phyloP scores from a whole-genome alignment of 345 rosid genomes.

The Mercurialis annua region DNA sequence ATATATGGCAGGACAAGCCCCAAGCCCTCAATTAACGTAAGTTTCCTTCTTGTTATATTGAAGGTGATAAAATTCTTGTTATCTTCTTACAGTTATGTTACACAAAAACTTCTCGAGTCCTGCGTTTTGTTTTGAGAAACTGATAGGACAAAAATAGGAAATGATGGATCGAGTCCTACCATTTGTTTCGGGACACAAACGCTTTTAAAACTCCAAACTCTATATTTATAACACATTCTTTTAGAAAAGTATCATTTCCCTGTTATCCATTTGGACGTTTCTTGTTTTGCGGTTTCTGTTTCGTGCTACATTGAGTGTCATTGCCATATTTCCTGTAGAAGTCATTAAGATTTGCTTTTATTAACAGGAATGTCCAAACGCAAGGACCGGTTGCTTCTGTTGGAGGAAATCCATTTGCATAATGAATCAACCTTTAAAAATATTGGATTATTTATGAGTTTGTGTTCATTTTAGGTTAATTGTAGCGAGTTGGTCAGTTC shows the following conservation, averaged over 20 bases:
- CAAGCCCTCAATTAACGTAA: slow-evolving; percentile 68
- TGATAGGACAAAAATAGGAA: no score
- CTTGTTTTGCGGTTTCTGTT: no score
- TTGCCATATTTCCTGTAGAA: neutral
- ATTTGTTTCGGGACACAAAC: no score
- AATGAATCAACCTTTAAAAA: slow-evolving; percentile 16
- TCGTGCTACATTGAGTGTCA: no score
- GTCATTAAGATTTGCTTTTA: neutral
- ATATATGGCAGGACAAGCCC: slow-evolving; percentile 55
- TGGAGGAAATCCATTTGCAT: slow-evolving; percentile 91
- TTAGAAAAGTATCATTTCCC: no score
- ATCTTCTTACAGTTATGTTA: neutral
- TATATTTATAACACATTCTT: no score
- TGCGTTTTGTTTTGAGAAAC: no score
- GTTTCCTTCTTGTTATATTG: slow-evolving; percentile 22
- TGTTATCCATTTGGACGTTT: no score
- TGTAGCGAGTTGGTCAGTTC: neutral
- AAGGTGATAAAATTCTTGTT: neutral
- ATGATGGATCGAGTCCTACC: no score
- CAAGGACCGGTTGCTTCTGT: slow-evolving; percentile 76
- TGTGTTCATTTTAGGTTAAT: slow-evolving; percentile 2
- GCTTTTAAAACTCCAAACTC: no score
- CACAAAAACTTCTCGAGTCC: no score
- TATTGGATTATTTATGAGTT: neutral
- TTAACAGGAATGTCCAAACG: slow-evolving; percentile 51